Evolutionary conservation across 176 grass and related monocot species (phyloP).

Genomic region (Microstegium vimineum): DNA sequence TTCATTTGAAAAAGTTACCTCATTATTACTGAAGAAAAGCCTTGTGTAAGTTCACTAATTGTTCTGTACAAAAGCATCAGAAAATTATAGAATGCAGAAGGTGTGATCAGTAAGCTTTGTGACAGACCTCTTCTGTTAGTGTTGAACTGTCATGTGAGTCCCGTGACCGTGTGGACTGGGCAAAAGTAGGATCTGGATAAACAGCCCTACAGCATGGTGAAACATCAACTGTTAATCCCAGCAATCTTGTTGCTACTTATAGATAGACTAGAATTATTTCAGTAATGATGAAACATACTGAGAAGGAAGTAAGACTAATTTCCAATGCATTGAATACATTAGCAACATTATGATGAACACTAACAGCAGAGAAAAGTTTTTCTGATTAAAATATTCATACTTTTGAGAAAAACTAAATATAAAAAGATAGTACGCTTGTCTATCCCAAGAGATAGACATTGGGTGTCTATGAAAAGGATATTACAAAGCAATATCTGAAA

Average conservation of each 20-base stretch:
- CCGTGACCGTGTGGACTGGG: slow-evolving; percentile 35
- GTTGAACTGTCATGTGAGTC: slow-evolving; percentile 60
- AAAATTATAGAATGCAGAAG: background rate
- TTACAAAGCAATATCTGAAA: background rate
- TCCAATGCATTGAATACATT: background rate
- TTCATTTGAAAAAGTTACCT: background rate
- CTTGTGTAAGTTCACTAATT: background rate
- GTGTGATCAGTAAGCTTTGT: slow-evolving; percentile 2
- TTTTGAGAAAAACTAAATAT: background rate
- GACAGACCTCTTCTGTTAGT: slow-evolving; percentile 71
- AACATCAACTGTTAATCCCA: slow-evolving; percentile 1
- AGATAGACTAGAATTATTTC: background rate
- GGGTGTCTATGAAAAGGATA: background rate
- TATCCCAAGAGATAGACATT: background rate
- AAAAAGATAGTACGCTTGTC: background rate
- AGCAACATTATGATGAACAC: background rate
- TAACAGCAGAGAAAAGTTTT: background rate
- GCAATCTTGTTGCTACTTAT: background rate
- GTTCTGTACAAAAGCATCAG: background rate
- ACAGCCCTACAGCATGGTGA: slow-evolving; percentile 26
- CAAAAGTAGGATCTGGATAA: slow-evolving; percentile 44
- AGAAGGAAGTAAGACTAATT: background rate
- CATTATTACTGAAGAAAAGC: background rate
- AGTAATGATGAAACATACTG: background rate
- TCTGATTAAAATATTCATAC: background rate